Evolutionary conservation across 768 basidiomycete species (phyloP).

Genomic region (Auriscalpium orientale): DNA sequence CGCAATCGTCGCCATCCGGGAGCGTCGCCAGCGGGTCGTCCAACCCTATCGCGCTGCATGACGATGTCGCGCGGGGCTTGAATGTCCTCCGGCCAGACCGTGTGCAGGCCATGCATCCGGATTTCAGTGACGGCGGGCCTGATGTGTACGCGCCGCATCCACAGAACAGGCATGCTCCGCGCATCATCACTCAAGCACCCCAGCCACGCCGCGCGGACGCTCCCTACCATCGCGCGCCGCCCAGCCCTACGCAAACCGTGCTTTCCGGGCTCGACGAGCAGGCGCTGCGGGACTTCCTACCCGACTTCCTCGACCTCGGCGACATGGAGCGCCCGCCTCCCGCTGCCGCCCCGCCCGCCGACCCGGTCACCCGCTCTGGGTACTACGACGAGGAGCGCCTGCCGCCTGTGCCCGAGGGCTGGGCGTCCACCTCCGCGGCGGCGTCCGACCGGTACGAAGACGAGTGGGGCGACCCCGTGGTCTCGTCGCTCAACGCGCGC

Average conservation of each 20-base stretch:
- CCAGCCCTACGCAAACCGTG: neutral
- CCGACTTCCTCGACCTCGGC: slow-evolving; percentile 13
- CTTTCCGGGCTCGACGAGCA: neutral
- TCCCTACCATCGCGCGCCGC: neutral
- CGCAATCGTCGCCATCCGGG: too few relatives aligned
- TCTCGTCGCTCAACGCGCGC: neutral
- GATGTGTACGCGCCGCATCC: neutral
- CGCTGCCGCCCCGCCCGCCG: neutral
- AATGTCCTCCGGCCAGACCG: neutral
- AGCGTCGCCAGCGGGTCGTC: too few relatives aligned
- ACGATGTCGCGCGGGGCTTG: neutral
- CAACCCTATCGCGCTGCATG: neutral
- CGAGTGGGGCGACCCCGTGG: neutral
- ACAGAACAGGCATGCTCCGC: neutral
- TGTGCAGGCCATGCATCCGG: neutral
- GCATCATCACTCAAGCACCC: neutral
- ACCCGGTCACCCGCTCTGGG: neutral
- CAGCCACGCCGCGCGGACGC: neutral
- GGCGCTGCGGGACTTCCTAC: slow-evolving; percentile 5
- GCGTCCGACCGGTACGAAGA: neutral
- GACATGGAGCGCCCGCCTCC: too few relatives aligned
- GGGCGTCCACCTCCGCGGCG: neutral
- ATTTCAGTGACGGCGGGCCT: neutral
- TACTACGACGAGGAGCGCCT: neutral
- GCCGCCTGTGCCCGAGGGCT: neutral